phyloP scores from a whole-genome alignment of 2,329 filamentous ascomycete species.

The Sphaerostilbella broomeana region DNA sequence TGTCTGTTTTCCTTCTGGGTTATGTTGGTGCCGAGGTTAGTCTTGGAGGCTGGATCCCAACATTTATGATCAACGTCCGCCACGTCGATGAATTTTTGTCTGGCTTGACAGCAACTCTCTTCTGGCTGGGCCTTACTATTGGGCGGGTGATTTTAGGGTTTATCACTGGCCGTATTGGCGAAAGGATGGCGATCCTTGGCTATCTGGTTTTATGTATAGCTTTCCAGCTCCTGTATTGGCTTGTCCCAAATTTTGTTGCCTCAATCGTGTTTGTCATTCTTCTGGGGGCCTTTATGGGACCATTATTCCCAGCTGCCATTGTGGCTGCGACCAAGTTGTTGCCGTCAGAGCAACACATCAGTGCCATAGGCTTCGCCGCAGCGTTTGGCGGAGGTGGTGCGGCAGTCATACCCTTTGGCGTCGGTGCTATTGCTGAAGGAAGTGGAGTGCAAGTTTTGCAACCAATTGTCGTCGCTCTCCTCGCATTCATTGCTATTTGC shows the following conservation, averaged over 20 bases:
- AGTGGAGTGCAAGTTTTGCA: slow-evolving; percentile 47
- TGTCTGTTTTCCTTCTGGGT: slow-evolving; percentile 63
- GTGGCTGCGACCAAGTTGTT: slow-evolving; percentile 69
- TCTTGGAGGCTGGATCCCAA: slow-evolving; percentile 75
- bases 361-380: slow-evolving; percentile 73
- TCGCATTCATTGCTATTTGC: neutral
- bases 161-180: slow-evolving; percentile 63
- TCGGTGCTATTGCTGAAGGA: slow-evolving; percentile 59
- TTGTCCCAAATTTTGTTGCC: slow-evolving; percentile 70
- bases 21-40: slow-evolving; percentile 74
- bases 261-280: slow-evolving; percentile 65
- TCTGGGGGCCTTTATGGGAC: slow-evolving; percentile 74
- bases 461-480: slow-evolving; percentile 8
- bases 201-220: slow-evolving; percentile 61
- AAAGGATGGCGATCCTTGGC: slow-evolving; percentile 54
- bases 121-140: slow-evolving; percentile 73
- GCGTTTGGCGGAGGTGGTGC: slow-evolving; percentile 71
- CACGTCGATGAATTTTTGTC: slow-evolving; percentile 60
- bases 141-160: slow-evolving; percentile 64
- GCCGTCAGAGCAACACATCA: slow-evolving; percentile 66
- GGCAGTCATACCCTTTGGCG: slow-evolving; percentile 57
- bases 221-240: slow-evolving; percentile 71
- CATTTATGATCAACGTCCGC: slow-evolving; percentile 73
- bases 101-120: slow-evolving; percentile 65
- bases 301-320: slow-evolving; percentile 69